A percentile compares a stretch with the other conserved stretches of the same genome.
phyloP scores from a whole-genome alignment of 139 green algal genomes.

The Micractinium conductrix region DNA sequence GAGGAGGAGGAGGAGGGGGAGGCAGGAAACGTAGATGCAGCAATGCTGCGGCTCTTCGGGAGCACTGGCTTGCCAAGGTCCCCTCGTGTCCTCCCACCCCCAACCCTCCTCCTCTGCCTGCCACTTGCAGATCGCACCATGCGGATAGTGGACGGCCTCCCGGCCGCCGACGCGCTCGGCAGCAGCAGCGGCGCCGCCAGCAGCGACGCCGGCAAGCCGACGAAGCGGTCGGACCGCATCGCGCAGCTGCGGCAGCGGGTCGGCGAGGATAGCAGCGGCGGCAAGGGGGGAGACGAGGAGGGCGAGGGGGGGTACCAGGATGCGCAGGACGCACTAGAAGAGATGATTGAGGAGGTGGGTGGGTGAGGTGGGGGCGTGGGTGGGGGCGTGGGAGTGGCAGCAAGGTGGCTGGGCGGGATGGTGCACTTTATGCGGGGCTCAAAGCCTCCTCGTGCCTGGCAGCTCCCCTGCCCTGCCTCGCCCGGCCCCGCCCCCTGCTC shows the following conservation, averaged over 20 bases:
- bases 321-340: constrained; percentile 75
- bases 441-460: too few species aligned
- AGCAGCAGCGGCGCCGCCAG: background rate
- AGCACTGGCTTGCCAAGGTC: too few species aligned
- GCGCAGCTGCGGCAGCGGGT: constrained; percentile 41
- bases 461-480: background rate
- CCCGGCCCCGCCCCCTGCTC: background rate
- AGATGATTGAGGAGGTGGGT: constrained; percentile 82
- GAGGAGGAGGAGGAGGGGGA: background rate
- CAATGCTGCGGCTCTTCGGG: background rate
- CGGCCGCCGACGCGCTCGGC: background rate
- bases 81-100: background rate
- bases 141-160: background rate
- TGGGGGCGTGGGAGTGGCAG: background rate
- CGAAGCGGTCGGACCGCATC: constrained; percentile 3
- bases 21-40: background rate
- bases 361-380: constrained; percentile 46
- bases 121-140: background rate
- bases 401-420: too few species aligned
- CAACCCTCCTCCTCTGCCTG: background rate
- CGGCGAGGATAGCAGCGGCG: background rate
- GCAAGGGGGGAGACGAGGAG: constrained; percentile 26
- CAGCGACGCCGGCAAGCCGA: background rate
- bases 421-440: too few species aligned
- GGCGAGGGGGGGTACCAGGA: constrained; percentile 40